These are phyloP conservation scores for Fusarium incarnatum DNA, from an alignment of 2,329 filamentous ascomycete species.

Conservation along the genomic window DNA sequence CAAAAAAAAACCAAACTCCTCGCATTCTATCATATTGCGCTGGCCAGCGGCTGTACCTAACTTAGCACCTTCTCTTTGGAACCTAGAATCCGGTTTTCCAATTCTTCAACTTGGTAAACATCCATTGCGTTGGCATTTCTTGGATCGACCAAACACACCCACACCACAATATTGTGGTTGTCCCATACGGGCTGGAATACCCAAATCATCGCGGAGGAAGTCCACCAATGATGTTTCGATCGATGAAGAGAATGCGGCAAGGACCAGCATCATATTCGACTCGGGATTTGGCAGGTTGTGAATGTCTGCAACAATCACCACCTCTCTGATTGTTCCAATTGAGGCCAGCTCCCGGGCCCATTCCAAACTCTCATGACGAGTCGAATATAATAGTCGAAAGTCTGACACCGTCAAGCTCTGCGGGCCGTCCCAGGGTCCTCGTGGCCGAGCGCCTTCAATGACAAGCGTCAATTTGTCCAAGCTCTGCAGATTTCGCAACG, in stretches of 20 bases:
- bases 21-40: constrained; percentile 8
- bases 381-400: constrained; percentile 58
- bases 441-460: constrained; percentile 66
- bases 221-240: constrained; percentile 67
- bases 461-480: constrained; percentile 61
- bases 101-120: constrained; percentile 34
- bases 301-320: constrained; percentile 65
- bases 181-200: constrained; percentile 43
- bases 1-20: constrained; percentile 18
- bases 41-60: not conserved
- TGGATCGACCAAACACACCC: constrained; percentile 43
- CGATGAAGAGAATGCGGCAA: constrained; percentile 69
- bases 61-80: not conserved
- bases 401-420: constrained; percentile 59
- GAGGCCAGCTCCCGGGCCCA: constrained; percentile 68
- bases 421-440: constrained; percentile 63
- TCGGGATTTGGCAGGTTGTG: constrained; percentile 65
- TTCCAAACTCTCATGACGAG: constrained; percentile 63
- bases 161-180: constrained; percentile 40
- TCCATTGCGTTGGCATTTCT: constrained; percentile 40
- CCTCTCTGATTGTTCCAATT: constrained; percentile 60
- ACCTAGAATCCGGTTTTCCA: not conserved
- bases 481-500: constrained; percentile 53
- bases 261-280: constrained; percentile 67
- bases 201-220: constrained; percentile 56